Conservation (phyloP, 1,284 basidiomycete genomes). For the Irpex lacteus region DNA sequence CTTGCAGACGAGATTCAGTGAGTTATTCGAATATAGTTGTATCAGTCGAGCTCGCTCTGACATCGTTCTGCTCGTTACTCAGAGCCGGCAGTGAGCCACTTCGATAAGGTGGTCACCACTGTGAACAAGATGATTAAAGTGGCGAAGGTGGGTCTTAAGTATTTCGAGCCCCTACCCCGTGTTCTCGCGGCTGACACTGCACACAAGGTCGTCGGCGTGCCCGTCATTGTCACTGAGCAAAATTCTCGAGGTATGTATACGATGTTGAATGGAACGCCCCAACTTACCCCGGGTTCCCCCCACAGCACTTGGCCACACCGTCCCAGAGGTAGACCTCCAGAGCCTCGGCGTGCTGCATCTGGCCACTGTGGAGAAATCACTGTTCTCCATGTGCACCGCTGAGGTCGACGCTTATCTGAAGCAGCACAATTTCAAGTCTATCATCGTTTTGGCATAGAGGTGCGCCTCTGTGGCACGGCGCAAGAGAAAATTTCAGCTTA, state of each 20-base stretch:
- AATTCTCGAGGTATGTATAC: constrained; percentile 60
- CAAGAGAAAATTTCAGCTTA: background rate
- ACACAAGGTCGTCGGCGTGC: constrained; percentile 58
- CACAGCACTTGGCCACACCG: constrained; percentile 70
- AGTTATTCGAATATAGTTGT: constrained; percentile 24
- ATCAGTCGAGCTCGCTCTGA: background rate
- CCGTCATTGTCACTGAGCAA: constrained; percentile 82
- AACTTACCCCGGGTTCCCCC: background rate
- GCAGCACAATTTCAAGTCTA: constrained; percentile 48
- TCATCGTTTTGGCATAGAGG: constrained; percentile 86
- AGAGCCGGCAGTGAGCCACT: constrained; percentile 63
- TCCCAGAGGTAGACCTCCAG: constrained; percentile 60
- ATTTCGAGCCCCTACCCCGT: background rate
- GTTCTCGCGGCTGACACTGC: background rate
- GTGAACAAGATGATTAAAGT: constrained; percentile 74
- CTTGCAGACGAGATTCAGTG: constrained; percentile 75
- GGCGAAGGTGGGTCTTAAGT: constrained; percentile 52
- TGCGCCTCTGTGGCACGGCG: constrained; percentile 27
- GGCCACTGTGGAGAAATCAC: constrained; percentile 65
- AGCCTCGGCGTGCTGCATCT: constrained; percentile 57
- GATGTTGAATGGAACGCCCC: background rate
- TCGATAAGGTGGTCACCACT: constrained; percentile 66
- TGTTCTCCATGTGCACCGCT: constrained; percentile 82
- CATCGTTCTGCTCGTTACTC: background rate
- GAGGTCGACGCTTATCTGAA: constrained; percentile 57